Evolutionary conservation across 352 stramenopile genomes (phyloP).

Genomic region (Globisporangium polare): DNA sequence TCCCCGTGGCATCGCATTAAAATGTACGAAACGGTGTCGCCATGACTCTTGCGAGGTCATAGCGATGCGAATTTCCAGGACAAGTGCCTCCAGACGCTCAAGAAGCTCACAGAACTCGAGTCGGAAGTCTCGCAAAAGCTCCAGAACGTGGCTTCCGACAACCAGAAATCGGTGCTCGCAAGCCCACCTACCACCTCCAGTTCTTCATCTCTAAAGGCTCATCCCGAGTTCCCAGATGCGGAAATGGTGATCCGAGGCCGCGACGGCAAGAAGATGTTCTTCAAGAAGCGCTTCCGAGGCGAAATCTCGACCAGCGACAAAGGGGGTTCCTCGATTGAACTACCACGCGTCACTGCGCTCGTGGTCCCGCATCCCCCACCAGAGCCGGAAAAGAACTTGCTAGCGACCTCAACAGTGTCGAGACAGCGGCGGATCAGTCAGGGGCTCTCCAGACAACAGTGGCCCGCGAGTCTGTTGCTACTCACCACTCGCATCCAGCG

Average conservation of each 20-base stretch:
- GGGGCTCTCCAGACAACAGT: slow-evolving; percentile 13
- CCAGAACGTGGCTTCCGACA: not conserved
- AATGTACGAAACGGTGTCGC: too few relatives aligned
- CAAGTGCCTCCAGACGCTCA: slow-evolving; percentile 13
- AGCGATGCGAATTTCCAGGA: slow-evolving; percentile 12
- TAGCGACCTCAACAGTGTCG: not conserved
- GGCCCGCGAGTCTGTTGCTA: slow-evolving; percentile 17
- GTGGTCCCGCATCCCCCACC: not conserved
- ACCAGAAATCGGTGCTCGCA: not conserved
- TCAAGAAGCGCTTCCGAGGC: slow-evolving; percentile 18
- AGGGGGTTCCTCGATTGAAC: not conserved
- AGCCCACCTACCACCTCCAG: not conserved
- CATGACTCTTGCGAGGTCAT: not conserved
- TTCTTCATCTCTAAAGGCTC: not conserved
- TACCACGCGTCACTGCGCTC: not conserved
- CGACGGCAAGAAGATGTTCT: slow-evolving; percentile 41
- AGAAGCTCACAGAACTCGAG: slow-evolving; percentile 13
- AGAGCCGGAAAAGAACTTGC: not conserved
- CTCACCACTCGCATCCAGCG: slow-evolving; percentile 15
- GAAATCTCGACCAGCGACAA: not conserved
- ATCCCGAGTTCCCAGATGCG: slow-evolving; percentile 19
- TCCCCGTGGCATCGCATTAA: too few relatives aligned
- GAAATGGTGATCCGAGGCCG: slow-evolving; percentile 27
- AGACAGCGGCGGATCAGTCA: not conserved
- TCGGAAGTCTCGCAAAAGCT: slow-evolving; percentile 1